phyloP scores from a whole-genome alignment of 495 filamentous ascomycete species.

The Achaetomiella virescens region DNA sequence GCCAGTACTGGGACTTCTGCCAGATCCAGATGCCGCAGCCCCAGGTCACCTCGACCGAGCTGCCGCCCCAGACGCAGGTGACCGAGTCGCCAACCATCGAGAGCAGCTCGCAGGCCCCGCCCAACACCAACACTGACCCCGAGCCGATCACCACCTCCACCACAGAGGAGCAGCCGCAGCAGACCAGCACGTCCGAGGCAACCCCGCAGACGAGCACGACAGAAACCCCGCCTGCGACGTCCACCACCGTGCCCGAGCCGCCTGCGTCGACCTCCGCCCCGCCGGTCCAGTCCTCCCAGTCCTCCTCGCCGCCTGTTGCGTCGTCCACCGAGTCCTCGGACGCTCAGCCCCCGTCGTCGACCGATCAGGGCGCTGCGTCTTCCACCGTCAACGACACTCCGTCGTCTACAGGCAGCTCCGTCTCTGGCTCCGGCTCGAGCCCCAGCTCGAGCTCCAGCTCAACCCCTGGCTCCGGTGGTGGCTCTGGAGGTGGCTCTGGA shows the following conservation, averaged over 20 bases:
- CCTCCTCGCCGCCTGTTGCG: not conserved
- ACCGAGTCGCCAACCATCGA: conserved; percentile 6
- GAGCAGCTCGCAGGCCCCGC: conserved; percentile 21
- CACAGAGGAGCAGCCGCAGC: conserved; percentile 2
- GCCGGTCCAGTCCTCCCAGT: not conserved
- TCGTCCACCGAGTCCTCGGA: too few relatives aligned
- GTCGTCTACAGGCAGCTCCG: too few relatives aligned
- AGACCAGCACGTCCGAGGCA: not conserved
- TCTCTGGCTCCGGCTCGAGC: too few relatives aligned
- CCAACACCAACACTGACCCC: conserved; percentile 21
- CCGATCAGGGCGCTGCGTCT: too few relatives aligned
- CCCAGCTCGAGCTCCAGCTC: too few relatives aligned
- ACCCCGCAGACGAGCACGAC: not conserved
- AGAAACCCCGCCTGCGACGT: not conserved
- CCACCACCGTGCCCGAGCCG: not conserved
- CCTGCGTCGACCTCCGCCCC: not conserved
- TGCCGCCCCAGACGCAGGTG: conserved; percentile 6
- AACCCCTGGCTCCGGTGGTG: too few relatives aligned
- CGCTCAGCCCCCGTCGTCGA: not conserved
- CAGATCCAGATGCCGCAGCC: conserved; percentile 6
- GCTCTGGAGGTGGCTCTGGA: too few relatives aligned
- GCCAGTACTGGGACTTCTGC: conserved; percentile 34
- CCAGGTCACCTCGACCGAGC: conserved; percentile 17
- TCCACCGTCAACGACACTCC: too few relatives aligned
- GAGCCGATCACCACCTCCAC: conserved; percentile 17